Evolutionary conservation across 2,329 filamentous ascomycete genomes (phyloP).

Genomic region (Pseudocercospora eumusae): DNA sequence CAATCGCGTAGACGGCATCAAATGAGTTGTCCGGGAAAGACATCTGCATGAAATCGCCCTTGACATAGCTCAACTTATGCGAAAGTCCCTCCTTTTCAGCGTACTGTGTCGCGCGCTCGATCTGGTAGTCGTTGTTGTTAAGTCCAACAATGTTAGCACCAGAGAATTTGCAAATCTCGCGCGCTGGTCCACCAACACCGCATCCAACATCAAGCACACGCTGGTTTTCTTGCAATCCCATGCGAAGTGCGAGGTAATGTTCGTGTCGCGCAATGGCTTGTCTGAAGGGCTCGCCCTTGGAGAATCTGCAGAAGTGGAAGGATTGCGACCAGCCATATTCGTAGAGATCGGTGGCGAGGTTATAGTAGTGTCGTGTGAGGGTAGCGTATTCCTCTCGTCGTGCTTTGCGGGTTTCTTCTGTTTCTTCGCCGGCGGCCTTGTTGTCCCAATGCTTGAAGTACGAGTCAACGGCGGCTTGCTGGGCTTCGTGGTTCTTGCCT

Average conservation of each 20-base stretch:
- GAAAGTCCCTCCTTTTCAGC: constrained; percentile 78
- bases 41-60: constrained; percentile 99
- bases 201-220: constrained; percentile 94
- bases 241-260: constrained; percentile 91
- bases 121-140: constrained; percentile 99
- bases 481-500: constrained; percentile 74
- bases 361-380: constrained; percentile 77
- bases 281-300: constrained; percentile 79
- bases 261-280: constrained; percentile 95
- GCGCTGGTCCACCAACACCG: constrained; percentile 90
- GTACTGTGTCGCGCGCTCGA: constrained; percentile 85
- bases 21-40: constrained; percentile 88
- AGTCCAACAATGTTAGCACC: constrained; percentile 85
- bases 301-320: constrained; percentile 97
- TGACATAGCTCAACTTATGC: constrained; percentile 79
- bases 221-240: constrained; percentile 82
- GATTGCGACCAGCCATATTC: constrained; percentile 96
- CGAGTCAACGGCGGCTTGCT: constrained; percentile 80
- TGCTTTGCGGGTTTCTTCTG: constrained; percentile 76
- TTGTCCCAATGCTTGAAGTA: constrained; percentile 98
- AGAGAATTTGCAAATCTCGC: constrained; percentile 95
- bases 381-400: constrained; percentile 82
- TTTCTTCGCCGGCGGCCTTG: constrained; percentile 77
- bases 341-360: constrained; percentile 37
- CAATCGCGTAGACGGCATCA: constrained; percentile 94